Conservation (phyloP, 2,329 filamentous ascomycete species). For the Botrytis aclada region DNA sequence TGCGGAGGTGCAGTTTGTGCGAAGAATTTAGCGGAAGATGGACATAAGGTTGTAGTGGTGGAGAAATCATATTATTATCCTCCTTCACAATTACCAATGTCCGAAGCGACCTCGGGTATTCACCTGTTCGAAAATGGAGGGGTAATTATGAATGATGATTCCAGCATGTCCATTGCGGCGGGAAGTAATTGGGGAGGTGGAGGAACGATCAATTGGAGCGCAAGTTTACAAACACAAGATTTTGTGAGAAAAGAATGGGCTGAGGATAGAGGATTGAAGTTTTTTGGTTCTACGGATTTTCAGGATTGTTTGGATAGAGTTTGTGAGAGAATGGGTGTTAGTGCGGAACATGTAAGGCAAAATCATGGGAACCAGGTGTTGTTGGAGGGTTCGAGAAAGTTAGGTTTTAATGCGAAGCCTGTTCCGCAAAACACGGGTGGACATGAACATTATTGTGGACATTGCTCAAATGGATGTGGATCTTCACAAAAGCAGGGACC, state of each 20-base stretch:
- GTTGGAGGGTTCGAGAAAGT: conserved; percentile 69
- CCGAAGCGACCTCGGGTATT: conserved; percentile 53
- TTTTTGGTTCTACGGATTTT: conserved; percentile 72
- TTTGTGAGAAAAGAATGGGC: conserved; percentile 83
- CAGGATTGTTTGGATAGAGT: conserved; percentile 79
- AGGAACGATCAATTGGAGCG: conserved; percentile 84
- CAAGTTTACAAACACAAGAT: conserved; percentile 62
- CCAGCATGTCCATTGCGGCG: conserved; percentile 58
- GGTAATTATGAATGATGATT: conserved; percentile 53
- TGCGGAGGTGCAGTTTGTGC: conserved; percentile 81
- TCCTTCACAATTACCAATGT: conserved; percentile 71
- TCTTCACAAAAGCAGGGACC: conserved; percentile 76
- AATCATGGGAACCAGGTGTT: conserved; percentile 69
- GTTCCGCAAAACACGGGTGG: conserved; percentile 80
- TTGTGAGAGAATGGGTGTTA: conserved; percentile 74
- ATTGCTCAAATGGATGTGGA: conserved; percentile 59
- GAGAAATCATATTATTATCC: conserved; percentile 80
- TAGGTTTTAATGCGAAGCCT: conserved; percentile 66
- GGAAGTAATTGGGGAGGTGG: conserved; percentile 81
- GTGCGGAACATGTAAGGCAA: conserved; percentile 62
- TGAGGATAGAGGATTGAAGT: conserved; percentile 57
- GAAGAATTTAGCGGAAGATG: conserved; percentile 75
- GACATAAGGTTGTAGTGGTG: conserved; percentile 72
- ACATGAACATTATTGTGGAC: conserved; percentile 69
- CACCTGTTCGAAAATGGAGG: conserved; percentile 71